Conservation (phyloP, 2,329 filamentous ascomycete species). For the Aureobasidium sp. region DNA sequence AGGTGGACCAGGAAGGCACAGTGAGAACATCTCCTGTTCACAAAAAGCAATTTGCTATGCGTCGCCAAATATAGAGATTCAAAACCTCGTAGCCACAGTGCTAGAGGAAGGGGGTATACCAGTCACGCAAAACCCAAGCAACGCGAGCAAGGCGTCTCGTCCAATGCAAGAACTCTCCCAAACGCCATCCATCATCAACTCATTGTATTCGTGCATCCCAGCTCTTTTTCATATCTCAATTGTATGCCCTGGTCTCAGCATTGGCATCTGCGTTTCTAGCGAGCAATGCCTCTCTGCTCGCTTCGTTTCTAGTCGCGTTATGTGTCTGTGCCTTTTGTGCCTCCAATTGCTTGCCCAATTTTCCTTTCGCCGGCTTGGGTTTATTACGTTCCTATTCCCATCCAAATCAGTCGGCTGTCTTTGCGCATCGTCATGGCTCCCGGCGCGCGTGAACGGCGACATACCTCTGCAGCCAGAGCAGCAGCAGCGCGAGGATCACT, state of each 20-base stretch:
- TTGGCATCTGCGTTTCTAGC: slow-evolving; percentile 61
- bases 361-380: slow-evolving; percentile 53
- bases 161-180: neutral
- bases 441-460: slow-evolving; percentile 24
- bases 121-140: neutral
- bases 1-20: slow-evolving; percentile 11
- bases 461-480: slow-evolving; percentile 76
- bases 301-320: slow-evolving; percentile 58
- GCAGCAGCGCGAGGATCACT: slow-evolving; percentile 65
- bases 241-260: slow-evolving; percentile 46
- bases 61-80: neutral
- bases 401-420: slow-evolving; percentile 17
- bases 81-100: neutral
- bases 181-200: neutral
- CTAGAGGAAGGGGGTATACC: slow-evolving; percentile 2
- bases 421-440: neutral
- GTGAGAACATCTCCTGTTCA: neutral
- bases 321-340: slow-evolving; percentile 69
- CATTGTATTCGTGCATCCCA: neutral
- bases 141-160: neutral
- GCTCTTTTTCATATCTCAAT: slow-evolving; percentile 2
- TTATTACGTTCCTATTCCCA: slow-evolving; percentile 57
- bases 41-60: neutral
- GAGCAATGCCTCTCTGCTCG: slow-evolving; percentile 58
- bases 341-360: slow-evolving; percentile 62